These are phyloP conservation scores for Erodium chrysanthum DNA, from an alignment of 441 rosid species.

Conservation along the genomic window DNA sequence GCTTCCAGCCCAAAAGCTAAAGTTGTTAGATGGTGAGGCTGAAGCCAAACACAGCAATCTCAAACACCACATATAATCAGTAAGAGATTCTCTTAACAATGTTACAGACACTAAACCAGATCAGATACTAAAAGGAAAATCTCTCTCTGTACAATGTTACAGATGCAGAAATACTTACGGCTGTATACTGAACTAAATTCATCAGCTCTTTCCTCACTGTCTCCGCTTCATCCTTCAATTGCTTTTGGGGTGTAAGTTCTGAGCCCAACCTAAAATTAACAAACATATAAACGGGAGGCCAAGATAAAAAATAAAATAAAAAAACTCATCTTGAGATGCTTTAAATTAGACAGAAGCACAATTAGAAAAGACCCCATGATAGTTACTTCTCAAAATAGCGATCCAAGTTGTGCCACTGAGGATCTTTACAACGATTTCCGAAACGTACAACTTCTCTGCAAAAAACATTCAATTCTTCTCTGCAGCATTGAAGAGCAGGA, in stretches of 20 bases:
- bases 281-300: neutral
- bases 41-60: too few species aligned
- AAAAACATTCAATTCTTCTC: constrained; percentile 83
- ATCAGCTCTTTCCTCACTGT: constrained; percentile 59
- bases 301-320: neutral
- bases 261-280: constrained; percentile 30
- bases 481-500: constrained; percentile 18
- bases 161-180: constrained; percentile 42
- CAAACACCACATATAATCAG: too few species aligned
- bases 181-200: constrained; percentile 76
- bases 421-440: constrained; percentile 98
- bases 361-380: constrained; percentile 8
- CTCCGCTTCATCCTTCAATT: constrained; percentile 79
- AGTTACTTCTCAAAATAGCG: constrained; percentile 89
- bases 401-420: constrained; percentile 94
- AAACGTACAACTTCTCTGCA: constrained; percentile 93
- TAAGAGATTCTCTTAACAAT: too few species aligned
- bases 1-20: neutral
- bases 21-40: too few species aligned
- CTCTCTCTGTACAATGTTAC: neutral
- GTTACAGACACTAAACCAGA: neutral
- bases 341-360: neutral
- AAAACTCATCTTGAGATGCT: neutral
- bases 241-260: constrained; percentile 60
- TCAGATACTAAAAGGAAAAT: neutral